phyloP scores from a whole-genome alignment of 2,329 filamentous ascomycete genomes.

The Botrytis sinoallii region DNA sequence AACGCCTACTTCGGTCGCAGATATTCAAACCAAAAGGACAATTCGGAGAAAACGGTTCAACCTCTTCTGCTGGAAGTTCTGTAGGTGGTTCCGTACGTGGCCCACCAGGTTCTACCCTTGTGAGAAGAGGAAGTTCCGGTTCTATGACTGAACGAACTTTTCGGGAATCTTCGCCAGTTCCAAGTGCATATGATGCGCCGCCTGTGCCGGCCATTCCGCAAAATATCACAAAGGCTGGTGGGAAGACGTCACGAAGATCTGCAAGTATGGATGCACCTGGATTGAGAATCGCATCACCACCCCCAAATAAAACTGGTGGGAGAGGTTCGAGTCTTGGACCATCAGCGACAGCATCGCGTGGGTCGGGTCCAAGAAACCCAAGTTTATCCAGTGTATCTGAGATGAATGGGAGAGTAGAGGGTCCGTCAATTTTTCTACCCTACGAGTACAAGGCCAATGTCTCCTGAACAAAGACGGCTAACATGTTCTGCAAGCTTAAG shows the following conservation, averaged over 20 bases:
- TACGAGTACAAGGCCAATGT: conserved; percentile 39
- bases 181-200: conserved; percentile 51
- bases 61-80: conserved; percentile 61
- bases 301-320: conserved; percentile 32
- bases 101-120: conserved; percentile 46
- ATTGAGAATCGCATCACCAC: conserved; percentile 35
- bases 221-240: conserved; percentile 39
- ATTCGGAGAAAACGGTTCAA: conserved; percentile 66
- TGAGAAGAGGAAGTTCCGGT: conserved; percentile 65
- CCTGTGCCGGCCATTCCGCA: conserved; percentile 74
- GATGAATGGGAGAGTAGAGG: conserved; percentile 41
- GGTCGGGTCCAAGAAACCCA: conserved; percentile 29
- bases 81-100: conserved; percentile 42
- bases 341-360: conserved; percentile 24
- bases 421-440: conserved; percentile 53
- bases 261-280: conserved; percentile 42
- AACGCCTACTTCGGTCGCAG: conserved; percentile 74
- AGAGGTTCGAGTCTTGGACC: conserved; percentile 36
- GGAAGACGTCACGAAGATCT: conserved; percentile 33
- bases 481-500: conserved; percentile 35
- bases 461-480: conserved; percentile 36
- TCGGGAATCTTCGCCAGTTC: conserved; percentile 55
- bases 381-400: conserved; percentile 41
- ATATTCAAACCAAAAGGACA: conserved; percentile 85
- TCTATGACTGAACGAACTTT: conserved; percentile 92